Evolutionary conservation across 2,329 filamentous ascomycete species (phyloP).

Genomic region (Verticillium klebahnii): DNA sequence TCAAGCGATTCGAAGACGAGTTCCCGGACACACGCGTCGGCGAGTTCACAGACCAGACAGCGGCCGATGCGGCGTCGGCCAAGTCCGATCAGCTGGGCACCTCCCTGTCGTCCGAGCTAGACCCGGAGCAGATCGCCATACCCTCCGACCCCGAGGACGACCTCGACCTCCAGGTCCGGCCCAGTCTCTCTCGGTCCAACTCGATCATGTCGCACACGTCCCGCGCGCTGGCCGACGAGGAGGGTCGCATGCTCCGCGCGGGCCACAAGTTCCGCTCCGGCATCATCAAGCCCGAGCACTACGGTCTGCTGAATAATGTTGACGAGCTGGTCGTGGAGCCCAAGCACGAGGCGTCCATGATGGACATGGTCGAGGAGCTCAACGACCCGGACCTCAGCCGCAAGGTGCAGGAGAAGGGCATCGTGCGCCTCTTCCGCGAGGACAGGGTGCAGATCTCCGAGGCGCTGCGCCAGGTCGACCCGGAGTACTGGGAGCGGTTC

Average conservation of each 20-base stretch:
- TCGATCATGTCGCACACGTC: constrained; percentile 47
- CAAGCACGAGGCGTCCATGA: constrained; percentile 47
- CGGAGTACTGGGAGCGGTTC: constrained; percentile 61
- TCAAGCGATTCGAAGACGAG: constrained; percentile 92
- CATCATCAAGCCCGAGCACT: constrained; percentile 47
- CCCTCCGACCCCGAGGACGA: constrained; percentile 48
- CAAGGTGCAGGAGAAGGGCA: constrained; percentile 52
- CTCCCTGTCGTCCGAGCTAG: constrained; percentile 24
- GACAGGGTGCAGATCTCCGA: constrained; percentile 45
- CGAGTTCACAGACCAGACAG: constrained; percentile 7
- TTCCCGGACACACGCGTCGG: constrained; percentile 77
- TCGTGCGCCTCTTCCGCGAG: constrained; percentile 57
- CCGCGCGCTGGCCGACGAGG: constrained; percentile 50
- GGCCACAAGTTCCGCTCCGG: constrained; percentile 53
- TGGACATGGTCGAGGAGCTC: constrained; percentile 59
- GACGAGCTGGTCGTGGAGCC: constrained; percentile 48
- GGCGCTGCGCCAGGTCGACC: constrained; percentile 54
- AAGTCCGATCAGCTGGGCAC: constrained; percentile 18
- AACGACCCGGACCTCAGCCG: constrained; percentile 53
- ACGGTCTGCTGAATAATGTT: constrained; percentile 41
- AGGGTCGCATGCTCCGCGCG: constrained; percentile 50
- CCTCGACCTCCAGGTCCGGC: constrained; percentile 34
- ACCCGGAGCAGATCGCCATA: constrained; percentile 28
- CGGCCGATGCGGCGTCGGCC: constrained; percentile 19
- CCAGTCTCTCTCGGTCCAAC: constrained; percentile 43